These are phyloP conservation scores for Amanita subjunquillea DNA, from an alignment of 768 basidiomycete species.

Conservation along the genomic window DNA sequence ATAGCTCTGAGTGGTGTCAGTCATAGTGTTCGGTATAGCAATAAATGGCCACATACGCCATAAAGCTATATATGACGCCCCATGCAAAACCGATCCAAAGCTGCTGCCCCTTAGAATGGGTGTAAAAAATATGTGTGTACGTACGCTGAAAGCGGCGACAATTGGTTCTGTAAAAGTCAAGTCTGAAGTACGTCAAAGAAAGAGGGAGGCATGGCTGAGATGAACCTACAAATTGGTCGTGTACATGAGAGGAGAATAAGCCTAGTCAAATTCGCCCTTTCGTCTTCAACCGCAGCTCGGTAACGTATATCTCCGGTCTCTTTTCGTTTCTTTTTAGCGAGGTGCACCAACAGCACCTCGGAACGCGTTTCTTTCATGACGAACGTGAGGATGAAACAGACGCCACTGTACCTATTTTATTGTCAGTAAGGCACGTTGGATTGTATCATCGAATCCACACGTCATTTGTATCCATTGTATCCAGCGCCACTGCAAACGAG, in stretches of 20 bases:
- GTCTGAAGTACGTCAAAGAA: constrained; percentile 23
- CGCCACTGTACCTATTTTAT: neutral
- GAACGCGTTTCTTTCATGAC: constrained; percentile 67
- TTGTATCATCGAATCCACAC: constrained; percentile 19
- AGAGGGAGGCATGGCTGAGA: neutral
- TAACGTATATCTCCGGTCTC: constrained; percentile 55
- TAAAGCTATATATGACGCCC: constrained; percentile 55
- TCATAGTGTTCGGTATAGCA: constrained; percentile 22
- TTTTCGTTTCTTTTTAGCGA: constrained; percentile 55
- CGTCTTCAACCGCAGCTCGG: constrained; percentile 52
- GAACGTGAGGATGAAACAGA: constrained; percentile 37
- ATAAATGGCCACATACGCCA: constrained; percentile 21
- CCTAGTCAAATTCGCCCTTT: constrained; percentile 38
- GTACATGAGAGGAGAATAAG: constrained; percentile 64
- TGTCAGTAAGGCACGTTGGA: neutral
- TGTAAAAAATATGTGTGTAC: constrained; percentile 17
- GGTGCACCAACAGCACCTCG: constrained; percentile 54
- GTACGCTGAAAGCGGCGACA: constrained; percentile 63
- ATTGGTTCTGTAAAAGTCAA: constrained; percentile 65
- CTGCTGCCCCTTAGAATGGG: constrained; percentile 19
- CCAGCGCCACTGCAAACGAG: constrained; percentile 63
- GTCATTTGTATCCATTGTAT: constrained; percentile 76
- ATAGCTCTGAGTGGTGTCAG: constrained; percentile 31
- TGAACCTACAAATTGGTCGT: constrained; percentile 54
- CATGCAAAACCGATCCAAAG: constrained; percentile 69